Conservation (phyloP, 176 grass and related monocot species). For the Oryza meridionalis region DNA sequence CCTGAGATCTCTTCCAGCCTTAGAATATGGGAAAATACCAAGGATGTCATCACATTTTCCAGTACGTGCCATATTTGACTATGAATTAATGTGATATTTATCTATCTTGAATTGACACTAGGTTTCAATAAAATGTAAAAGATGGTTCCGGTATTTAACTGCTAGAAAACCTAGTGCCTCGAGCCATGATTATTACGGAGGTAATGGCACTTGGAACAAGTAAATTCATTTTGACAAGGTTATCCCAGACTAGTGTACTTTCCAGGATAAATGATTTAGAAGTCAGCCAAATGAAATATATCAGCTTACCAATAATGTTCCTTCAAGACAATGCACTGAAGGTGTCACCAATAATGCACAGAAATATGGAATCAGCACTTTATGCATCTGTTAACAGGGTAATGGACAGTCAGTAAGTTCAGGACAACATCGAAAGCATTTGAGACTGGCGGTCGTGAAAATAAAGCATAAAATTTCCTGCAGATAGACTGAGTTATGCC, state of each 20-base stretch:
- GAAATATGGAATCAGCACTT: constrained; percentile 84
- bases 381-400: constrained; percentile 75
- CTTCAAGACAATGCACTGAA: constrained; percentile 88
- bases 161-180: not conserved
- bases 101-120: not conserved
- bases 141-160: constrained; percentile 13
- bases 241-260: constrained; percentile 7
- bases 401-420: constrained; percentile 32
- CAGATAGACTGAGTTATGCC: not conserved
- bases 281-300: constrained; percentile 29
- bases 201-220: constrained; percentile 8
- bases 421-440: not conserved
- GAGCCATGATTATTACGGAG: constrained; percentile 11
- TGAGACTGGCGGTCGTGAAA: not conserved
- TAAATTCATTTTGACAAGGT: constrained; percentile 30
- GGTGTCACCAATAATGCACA: constrained; percentile 78
- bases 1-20: constrained; percentile 94
- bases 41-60: not conserved
- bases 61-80: not conserved
- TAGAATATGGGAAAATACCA: constrained; percentile 32
- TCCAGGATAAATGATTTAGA: constrained; percentile 10
- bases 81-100: not conserved
- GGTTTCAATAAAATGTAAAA: constrained; percentile 1
- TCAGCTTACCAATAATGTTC: constrained; percentile 84
- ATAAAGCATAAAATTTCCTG: not conserved